Evolutionary conservation across 2,329 filamentous ascomycete genomes (phyloP).

Genomic region (Venturia oleaginea): DNA sequence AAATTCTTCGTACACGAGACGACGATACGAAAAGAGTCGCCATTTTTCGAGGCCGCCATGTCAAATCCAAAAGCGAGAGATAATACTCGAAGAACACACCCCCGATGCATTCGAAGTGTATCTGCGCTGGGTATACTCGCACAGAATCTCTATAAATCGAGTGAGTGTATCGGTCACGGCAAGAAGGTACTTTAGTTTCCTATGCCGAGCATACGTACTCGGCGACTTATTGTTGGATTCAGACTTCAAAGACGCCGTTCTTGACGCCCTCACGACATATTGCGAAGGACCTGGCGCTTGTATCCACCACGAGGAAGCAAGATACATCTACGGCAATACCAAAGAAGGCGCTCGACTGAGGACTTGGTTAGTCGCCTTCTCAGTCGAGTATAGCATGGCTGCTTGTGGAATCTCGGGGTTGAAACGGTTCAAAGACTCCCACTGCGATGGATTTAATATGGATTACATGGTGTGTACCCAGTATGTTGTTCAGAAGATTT

Average conservation of each 20-base stretch:
- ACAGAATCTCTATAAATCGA: too few species aligned
- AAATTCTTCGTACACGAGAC: slow-evolving; percentile 9
- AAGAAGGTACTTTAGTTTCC: neutral
- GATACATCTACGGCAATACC: neutral
- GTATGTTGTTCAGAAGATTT: too few species aligned
- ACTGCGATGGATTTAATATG: too few species aligned
- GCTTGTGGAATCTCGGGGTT: too few species aligned
- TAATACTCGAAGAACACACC: slow-evolving; percentile 9
- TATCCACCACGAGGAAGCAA: neutral
- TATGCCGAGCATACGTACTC: slow-evolving; percentile 1
- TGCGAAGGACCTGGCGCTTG: too few species aligned
- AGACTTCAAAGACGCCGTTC: slow-evolving; percentile 11
- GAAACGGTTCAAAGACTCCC: too few species aligned
- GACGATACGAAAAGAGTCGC: slow-evolving; percentile 14
- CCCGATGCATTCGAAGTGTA: slow-evolving; percentile 16
- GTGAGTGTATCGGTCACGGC: too few species aligned
- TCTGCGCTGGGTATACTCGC: slow-evolving; percentile 17
- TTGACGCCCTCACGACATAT: slow-evolving; percentile 14
- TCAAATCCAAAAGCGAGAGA: too few species aligned
- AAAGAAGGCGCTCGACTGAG: neutral
- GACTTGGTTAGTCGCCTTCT: neutral
- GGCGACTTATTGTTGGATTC: slow-evolving; percentile 15
- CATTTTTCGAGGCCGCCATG: slow-evolving; percentile 17
- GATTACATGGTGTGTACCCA: too few species aligned
- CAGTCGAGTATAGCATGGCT: neutral